Conservation (phyloP, 2,329 filamentous ascomycete species). For the Pestalotiopsis fici region DNA sequence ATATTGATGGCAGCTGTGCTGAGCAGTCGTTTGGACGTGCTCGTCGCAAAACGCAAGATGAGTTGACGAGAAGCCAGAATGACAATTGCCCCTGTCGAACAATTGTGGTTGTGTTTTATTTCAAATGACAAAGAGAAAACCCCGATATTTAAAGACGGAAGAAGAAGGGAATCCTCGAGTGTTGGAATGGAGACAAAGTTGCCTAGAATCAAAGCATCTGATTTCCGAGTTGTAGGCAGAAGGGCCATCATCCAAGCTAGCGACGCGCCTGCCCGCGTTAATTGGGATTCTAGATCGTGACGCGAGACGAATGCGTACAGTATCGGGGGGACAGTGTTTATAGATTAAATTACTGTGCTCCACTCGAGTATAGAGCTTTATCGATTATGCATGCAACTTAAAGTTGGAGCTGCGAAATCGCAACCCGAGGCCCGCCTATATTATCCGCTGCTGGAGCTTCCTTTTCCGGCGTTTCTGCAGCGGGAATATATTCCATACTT, state of each 20-base stretch:
- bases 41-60: constrained; percentile 22
- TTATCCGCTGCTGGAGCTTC: neutral
- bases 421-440: neutral
- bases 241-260: neutral
- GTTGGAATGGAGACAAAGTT: neutral
- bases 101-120: neutral
- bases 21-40: constrained; percentile 21
- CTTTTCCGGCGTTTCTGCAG: neutral
- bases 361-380: constrained; percentile 2
- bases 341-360: neutral
- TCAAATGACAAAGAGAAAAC: neutral
- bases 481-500: neutral
- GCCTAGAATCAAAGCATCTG: neutral
- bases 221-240: constrained; percentile 3
- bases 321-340: neutral
- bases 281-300: neutral
- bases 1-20: constrained; percentile 19
- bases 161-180: neutral
- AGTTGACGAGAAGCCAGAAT: constrained; percentile 26
- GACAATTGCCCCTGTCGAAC: constrained; percentile 5
- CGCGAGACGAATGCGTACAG: constrained; percentile 7
- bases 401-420: neutral
- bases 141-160: neutral
- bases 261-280: constrained; percentile 7
- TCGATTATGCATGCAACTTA: constrained; percentile 1